phyloP scores from a whole-genome alignment of 1,139 yeast genomes.

The Suhomyces guaymorum region DNA sequence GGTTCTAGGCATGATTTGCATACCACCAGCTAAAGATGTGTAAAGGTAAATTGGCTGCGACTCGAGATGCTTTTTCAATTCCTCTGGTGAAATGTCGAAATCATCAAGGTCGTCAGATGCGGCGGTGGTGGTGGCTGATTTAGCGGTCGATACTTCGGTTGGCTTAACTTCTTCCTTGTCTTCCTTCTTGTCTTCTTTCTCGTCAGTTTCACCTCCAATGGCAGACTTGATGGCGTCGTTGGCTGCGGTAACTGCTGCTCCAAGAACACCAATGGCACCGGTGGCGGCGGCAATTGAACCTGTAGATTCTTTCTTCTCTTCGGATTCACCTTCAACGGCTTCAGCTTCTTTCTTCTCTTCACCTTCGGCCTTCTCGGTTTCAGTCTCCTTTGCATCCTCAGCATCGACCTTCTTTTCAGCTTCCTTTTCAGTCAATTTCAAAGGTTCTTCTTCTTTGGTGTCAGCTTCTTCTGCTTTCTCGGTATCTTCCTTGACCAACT shows the following conservation, averaged over 20 bases:
- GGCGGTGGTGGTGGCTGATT: background rate
- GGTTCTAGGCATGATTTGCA: conserved; percentile 79
- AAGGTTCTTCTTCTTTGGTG: background rate
- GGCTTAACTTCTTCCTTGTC: conserved; percentile 2
- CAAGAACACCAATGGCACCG: conserved; percentile 11
- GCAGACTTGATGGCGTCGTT: conserved; percentile 14
- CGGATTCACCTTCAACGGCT: conserved; percentile 9
- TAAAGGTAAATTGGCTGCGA: conserved; percentile 68
- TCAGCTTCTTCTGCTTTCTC: background rate
- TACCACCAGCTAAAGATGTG: conserved; percentile 90
- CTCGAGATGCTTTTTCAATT: conserved; percentile 46
- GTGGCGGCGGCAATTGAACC: conserved; percentile 14
- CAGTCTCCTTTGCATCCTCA: conserved; percentile 7
- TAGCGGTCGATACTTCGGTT: conserved; percentile 5
- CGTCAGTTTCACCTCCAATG: conserved; percentile 3
- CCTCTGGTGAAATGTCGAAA: conserved; percentile 46
- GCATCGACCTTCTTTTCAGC: conserved; percentile 5
- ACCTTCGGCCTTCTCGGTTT: background rate
- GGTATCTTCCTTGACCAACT: conserved; percentile 6
- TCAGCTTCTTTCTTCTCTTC: background rate
- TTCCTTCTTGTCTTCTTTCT: conserved; percentile 1
- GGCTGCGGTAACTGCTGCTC: conserved; percentile 15
- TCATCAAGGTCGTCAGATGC: conserved; percentile 31
- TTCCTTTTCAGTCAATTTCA: background rate
- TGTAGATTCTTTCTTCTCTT: conserved; percentile 4